phyloP scores from a whole-genome alignment of 2,329 filamentous ascomycete species.

The Orbilia ellipsospora region DNA sequence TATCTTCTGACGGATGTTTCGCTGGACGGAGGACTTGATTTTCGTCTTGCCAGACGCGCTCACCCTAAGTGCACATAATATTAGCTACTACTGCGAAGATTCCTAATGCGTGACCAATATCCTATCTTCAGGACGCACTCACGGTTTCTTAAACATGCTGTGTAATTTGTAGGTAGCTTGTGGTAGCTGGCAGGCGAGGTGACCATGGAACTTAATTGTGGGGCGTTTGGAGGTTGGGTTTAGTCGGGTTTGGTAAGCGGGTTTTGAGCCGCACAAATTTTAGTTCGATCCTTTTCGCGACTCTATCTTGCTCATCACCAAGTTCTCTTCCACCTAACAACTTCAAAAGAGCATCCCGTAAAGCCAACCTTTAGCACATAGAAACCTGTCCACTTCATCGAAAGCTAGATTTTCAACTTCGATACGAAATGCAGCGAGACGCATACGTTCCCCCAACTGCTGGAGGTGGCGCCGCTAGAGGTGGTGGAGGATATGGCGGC shows the following conservation, averaged over 20 bases:
- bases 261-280: slow-evolving; percentile 53
- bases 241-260: slow-evolving; percentile 44
- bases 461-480: slow-evolving; percentile 59
- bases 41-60: slow-evolving; percentile 83
- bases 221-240: slow-evolving; percentile 22
- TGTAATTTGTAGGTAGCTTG: slow-evolving; percentile 54
- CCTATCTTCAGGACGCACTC: slow-evolving; percentile 60
- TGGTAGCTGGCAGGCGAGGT: not conserved
- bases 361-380: not conserved
- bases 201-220: slow-evolving; percentile 22
- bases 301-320: not conserved
- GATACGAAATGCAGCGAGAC: slow-evolving; percentile 44
- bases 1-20: slow-evolving; percentile 82
- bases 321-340: not conserved
- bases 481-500: slow-evolving; percentile 61
- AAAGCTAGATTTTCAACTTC: not conserved
- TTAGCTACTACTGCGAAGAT: slow-evolving; percentile 15
- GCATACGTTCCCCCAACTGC: slow-evolving; percentile 52
- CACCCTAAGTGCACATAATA: slow-evolving; percentile 68
- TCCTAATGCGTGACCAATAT: not conserved
- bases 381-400: not conserved
- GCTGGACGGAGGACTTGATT: slow-evolving; percentile 96
- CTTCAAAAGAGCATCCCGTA: not conserved
- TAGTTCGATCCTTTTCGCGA: slow-evolving; percentile 50
- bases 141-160: slow-evolving; percentile 96